A percentile compares a stretch with the other conserved stretches of the same genome.
phyloP scores from a whole-genome alignment of 306 rosid species.

The Sindora glabra region DNA sequence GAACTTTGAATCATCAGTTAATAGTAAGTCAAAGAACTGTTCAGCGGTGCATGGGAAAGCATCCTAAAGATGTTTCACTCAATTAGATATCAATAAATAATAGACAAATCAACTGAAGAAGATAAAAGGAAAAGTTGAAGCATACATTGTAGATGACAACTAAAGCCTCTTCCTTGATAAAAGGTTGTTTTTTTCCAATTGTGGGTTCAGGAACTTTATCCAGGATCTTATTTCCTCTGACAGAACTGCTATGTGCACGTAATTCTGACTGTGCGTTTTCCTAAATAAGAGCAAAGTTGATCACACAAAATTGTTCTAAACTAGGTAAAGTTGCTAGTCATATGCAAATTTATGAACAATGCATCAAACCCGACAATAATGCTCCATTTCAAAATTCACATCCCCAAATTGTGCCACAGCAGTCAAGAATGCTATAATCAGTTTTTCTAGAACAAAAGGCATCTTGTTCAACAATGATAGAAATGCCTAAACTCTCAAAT shows the following conservation, averaged over 20 bases:
- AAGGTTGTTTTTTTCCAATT: conserved; percentile 53
- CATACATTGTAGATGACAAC: conserved; percentile 69
- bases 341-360: background rate
- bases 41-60: conserved; percentile 75
- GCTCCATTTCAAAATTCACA: background rate
- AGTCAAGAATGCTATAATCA: no score
- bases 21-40: conserved; percentile 56
- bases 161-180: conserved; percentile 71
- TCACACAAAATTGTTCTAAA: conserved; percentile 4
- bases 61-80: conserved; percentile 49
- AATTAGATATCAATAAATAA: conserved; percentile 19
- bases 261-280: conserved; percentile 86
- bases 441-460: conserved; percentile 1
- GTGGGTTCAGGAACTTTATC: conserved; percentile 47
- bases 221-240: conserved; percentile 38
- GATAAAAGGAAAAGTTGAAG: conserved; percentile 4
- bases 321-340: background rate
- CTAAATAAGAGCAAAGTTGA: conserved; percentile 33
- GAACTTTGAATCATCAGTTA: conserved; percentile 61
- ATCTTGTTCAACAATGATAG: background rate
- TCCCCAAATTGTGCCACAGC: no score
- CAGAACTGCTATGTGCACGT: conserved; percentile 98
- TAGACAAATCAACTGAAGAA: background rate
- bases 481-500: background rate
- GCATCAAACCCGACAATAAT: background rate